Percentiles rank a stretch among this genome's conserved stretches.
Evolutionary conservation across 1,284 basidiomycete genomes (phyloP).

Genomic region (Boletus nobilissimus): DNA sequence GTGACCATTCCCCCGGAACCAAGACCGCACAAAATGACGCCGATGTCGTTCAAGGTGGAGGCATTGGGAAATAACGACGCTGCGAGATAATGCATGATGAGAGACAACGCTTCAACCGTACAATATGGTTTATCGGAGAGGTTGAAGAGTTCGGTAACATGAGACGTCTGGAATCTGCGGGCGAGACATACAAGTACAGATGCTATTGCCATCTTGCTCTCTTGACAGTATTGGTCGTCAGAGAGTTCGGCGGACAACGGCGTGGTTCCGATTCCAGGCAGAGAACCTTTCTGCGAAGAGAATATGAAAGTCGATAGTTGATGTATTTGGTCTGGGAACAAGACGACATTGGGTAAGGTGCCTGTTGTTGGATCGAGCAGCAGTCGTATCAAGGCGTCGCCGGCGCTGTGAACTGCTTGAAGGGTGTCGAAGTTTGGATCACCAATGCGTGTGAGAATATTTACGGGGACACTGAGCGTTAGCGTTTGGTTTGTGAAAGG

Average conservation of each 20-base stretch:
- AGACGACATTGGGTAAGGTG: conserved; percentile 55
- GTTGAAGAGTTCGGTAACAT: conserved; percentile 40
- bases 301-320: conserved; percentile 52
- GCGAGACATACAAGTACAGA: conserved; percentile 66
- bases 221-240: conserved; percentile 35
- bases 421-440: conserved; percentile 48
- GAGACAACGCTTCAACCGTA: conserved; percentile 57
- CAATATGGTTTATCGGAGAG: conserved; percentile 52
- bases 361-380: conserved; percentile 50
- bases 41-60: conserved; percentile 69
- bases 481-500: conserved; percentile 32
- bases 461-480: conserved; percentile 32
- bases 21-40: conserved; percentile 65
- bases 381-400: conserved; percentile 46
- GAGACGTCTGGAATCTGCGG: conserved; percentile 58
- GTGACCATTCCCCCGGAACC: conserved; percentile 45
- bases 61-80: conserved; percentile 63
- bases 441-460: conserved; percentile 39
- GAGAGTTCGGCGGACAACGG: conserved; percentile 37
- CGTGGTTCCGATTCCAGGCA: conserved; percentile 51
- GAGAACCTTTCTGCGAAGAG: conserved; percentile 47
- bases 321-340: conserved; percentile 56
- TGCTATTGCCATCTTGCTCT: conserved; percentile 57
- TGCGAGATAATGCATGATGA: conserved; percentile 69
- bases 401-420: conserved; percentile 48